Conservation (phyloP, 768 basidiomycete genomes). For the Boletus rex-veris region DNA sequence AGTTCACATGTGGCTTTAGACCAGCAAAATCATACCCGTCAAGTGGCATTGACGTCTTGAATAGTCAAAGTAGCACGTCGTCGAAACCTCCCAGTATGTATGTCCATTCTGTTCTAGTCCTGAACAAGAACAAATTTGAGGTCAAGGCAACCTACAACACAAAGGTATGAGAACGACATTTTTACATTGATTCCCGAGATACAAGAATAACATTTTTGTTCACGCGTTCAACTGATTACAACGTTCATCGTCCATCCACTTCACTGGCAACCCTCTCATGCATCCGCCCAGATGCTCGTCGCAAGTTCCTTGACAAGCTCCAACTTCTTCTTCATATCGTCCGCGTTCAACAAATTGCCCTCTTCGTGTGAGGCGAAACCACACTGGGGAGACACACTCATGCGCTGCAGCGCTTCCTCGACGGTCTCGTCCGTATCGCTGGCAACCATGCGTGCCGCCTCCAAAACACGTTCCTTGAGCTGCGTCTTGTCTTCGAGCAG, state of each 20-base stretch:
- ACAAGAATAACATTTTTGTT: background rate
- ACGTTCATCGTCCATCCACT: too few species aligned
- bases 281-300: conserved; percentile 34
- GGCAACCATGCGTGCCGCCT: conserved; percentile 43
- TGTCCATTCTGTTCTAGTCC: too few species aligned
- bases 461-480: conserved; percentile 38
- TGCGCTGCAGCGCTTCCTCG: conserved; percentile 37
- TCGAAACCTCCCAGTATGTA: too few species aligned
- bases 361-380: conserved; percentile 48
- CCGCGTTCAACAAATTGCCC: conserved; percentile 38
- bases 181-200: too few species aligned
- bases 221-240: too few species aligned
- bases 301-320: conserved; percentile 35
- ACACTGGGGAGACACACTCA: conserved; percentile 49
- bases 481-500: conserved; percentile 41
- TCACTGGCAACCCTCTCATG: conserved; percentile 3
- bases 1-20: too few species aligned
- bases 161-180: too few species aligned
- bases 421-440: conserved; percentile 35
- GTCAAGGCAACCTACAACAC: too few species aligned
- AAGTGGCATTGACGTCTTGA: too few species aligned
- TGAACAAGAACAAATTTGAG: too few species aligned
- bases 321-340: conserved; percentile 34
- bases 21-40: too few species aligned
- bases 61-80: too few species aligned